phyloP scores from a whole-genome alignment of 148 eudicot species.

The Euryodendron excelsum region DNA sequence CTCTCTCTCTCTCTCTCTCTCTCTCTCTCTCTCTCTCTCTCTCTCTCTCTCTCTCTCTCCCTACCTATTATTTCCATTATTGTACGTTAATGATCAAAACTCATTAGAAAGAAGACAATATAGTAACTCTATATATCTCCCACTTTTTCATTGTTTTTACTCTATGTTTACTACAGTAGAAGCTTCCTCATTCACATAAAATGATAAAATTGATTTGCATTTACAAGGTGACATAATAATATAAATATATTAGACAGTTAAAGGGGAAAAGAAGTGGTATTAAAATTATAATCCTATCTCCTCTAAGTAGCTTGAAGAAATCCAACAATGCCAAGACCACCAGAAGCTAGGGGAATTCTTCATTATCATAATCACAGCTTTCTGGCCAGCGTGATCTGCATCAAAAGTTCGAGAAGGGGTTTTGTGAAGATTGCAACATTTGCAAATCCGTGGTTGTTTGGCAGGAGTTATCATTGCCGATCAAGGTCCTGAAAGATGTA shows the following conservation, averaged over 20 bases:
- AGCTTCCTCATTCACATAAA: conserved; percentile 17
- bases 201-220: conserved; percentile 24
- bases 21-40: neutral
- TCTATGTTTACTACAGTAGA: neutral
- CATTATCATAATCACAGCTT: neutral
- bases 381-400: neutral
- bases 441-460: conserved; percentile 67
- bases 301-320: conserved; percentile 2
- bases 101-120: conserved; percentile 1
- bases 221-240: conserved; percentile 22
- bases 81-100: no score
- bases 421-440: conserved; percentile 67
- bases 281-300: neutral
- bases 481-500: conserved; percentile 45
- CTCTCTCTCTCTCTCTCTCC: neutral
- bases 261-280: neutral
- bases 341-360: neutral
- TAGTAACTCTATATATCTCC: neutral
- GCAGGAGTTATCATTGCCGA: conserved; percentile 62
- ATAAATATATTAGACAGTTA: neutral
- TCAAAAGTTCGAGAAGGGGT: conserved; percentile 65
- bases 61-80: no score
- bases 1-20: neutral
- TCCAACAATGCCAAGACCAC: neutral
- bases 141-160: neutral